These are phyloP conservation scores for Priceomyces haplophilus DNA, from an alignment of 805 yeast species.

Conservation along the genomic window DNA sequence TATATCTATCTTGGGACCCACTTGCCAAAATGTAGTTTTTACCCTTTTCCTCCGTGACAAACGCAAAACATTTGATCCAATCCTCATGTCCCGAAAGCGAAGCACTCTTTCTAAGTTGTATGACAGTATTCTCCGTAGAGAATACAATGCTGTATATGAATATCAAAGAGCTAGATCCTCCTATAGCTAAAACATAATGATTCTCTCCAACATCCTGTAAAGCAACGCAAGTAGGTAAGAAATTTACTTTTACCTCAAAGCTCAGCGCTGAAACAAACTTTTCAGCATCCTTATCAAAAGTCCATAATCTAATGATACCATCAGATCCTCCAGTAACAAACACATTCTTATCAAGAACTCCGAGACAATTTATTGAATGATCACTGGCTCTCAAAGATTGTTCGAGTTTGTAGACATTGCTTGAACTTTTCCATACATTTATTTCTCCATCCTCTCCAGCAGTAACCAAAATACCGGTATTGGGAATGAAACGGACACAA, in stretches of 20 bases:
- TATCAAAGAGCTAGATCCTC: slow-evolving; percentile 62
- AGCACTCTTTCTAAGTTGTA: slow-evolving; percentile 41
- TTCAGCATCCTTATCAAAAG: slow-evolving; percentile 8
- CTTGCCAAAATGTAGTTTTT: slow-evolving; percentile 70
- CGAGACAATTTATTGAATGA: slow-evolving; percentile 54
- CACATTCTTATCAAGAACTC: slow-evolving; percentile 36
- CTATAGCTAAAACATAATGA: slow-evolving; percentile 57
- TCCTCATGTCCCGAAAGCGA: slow-evolving; percentile 88
- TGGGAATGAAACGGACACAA: slow-evolving; percentile 53
- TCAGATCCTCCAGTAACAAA: slow-evolving; percentile 63
- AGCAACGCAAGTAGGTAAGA: slow-evolving; percentile 38
- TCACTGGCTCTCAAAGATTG: slow-evolving; percentile 40
- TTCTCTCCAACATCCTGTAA: slow-evolving; percentile 29
- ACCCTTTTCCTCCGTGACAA: slow-evolving; percentile 46
- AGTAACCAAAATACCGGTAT: slow-evolving; percentile 47
- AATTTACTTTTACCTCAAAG: slow-evolving; percentile 42
- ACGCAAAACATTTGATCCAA: slow-evolving; percentile 80
- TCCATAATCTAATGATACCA: slow-evolving; percentile 57
- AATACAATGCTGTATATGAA: slow-evolving; percentile 50
- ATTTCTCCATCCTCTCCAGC: slow-evolving; percentile 67
- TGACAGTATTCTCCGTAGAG: slow-evolving; percentile 10
- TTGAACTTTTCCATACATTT: slow-evolving; percentile 52
- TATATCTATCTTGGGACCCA: slow-evolving; percentile 91
- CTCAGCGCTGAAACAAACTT: slow-evolving; percentile 23
- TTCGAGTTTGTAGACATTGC: slow-evolving; percentile 20